Percentiles rank a stretch among this genome's conserved stretches.
These are phyloP conservation scores for Echinochloa phyllopogon DNA, from an alignment of 176 grass and related monocot genomes.

Conservation along the genomic window DNA sequence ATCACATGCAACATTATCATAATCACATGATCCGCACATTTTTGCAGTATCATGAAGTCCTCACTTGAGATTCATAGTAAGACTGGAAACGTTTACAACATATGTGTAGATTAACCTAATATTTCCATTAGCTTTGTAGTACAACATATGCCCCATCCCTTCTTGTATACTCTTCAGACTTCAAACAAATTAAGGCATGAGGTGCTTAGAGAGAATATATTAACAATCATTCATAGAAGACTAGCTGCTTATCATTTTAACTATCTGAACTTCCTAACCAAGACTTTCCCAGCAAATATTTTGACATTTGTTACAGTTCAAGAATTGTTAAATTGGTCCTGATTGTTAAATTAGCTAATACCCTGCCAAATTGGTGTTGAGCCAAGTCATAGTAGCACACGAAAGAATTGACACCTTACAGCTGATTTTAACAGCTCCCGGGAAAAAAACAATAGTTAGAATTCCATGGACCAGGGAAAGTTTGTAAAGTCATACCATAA, in stretches of 20 bases:
- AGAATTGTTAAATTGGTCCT: neutral
- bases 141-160: neutral
- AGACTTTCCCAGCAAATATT: neutral
- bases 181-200: neutral
- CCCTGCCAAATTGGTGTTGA: neutral
- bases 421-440: neutral
- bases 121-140: neutral
- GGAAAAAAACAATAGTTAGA: neutral
- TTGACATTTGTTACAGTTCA: neutral
- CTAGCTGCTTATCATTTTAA: neutral
- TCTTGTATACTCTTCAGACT: neutral
- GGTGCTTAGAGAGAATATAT: neutral
- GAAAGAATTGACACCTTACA: neutral
- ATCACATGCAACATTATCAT: neutral
- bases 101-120: neutral
- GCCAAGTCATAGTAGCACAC: neutral
- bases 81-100: neutral
- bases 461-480: neutral
- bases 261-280: neutral
- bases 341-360: neutral
- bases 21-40: slow-evolving; percentile 8
- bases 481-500: neutral
- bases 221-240: neutral
- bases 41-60: neutral
- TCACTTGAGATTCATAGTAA: neutral